Percentiles rank a stretch among this genome's conserved stretches.
phyloP scores from a whole-genome alignment of 1,284 basidiomycete genomes.

The Sporisorium exsertum region DNA sequence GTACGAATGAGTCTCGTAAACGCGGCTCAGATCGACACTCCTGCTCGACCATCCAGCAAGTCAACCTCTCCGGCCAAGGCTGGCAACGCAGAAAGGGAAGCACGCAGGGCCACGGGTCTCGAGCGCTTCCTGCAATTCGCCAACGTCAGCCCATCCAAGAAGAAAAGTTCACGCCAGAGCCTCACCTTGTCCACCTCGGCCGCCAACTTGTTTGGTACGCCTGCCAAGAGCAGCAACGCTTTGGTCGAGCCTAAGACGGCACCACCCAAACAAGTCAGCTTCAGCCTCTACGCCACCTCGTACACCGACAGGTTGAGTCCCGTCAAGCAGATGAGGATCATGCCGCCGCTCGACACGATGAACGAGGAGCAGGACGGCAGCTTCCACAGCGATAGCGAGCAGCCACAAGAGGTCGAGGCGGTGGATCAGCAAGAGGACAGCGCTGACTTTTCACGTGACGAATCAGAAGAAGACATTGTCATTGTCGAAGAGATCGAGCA shows the following conservation, averaged over 20 bases:
- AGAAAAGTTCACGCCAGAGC: slow-evolving; percentile 31
- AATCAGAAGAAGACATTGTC: slow-evolving; percentile 38
- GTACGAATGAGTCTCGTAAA: slow-evolving; percentile 54
- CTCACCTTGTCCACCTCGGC: slow-evolving; percentile 22
- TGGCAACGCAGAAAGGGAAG: slow-evolving; percentile 21
- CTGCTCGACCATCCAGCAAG: slow-evolving; percentile 21
- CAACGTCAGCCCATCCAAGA: slow-evolving; percentile 34
- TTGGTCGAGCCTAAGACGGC: slow-evolving; percentile 37
- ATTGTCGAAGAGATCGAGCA: slow-evolving; percentile 45
- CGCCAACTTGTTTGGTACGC: slow-evolving; percentile 32
- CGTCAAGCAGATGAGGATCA: slow-evolving; percentile 50
- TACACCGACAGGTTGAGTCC: slow-evolving; percentile 37
- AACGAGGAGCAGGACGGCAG: slow-evolving; percentile 43
- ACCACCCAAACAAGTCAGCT: slow-evolving; percentile 48
- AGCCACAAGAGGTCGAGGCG: slow-evolving; percentile 1
- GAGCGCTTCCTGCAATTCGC: slow-evolving; percentile 44
- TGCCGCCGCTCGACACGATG: slow-evolving; percentile 49
- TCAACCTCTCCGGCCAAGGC: slow-evolving; percentile 13
- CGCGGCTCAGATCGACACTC: slow-evolving; percentile 46
- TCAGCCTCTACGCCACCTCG: slow-evolving; percentile 35
- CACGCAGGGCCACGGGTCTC: slow-evolving; percentile 34
- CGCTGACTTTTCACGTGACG: slow-evolving; percentile 7
- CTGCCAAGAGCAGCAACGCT: slow-evolving; percentile 22
- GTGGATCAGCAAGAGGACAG: slow-evolving; percentile 6
- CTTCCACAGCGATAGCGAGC: slow-evolving; percentile 27